These are phyloP conservation scores for Mortierella sp. DNA, from an alignment of 371 early-diverging fungal genomes.

Conservation along the genomic window DNA sequence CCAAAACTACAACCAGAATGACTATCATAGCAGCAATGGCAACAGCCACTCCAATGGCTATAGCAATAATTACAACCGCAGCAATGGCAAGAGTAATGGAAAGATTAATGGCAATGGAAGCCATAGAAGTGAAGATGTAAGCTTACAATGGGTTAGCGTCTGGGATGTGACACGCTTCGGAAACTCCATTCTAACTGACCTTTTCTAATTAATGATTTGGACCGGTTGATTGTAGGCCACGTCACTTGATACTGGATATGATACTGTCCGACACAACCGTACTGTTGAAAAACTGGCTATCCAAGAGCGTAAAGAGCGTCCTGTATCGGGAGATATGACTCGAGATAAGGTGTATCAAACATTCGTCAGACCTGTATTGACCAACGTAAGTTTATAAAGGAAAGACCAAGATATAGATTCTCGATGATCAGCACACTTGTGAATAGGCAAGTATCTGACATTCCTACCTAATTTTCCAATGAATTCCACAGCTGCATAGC, in stretches of 20 bases:
- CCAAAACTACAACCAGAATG: background rate
- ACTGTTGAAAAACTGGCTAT: constrained; percentile 42
- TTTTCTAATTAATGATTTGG: background rate
- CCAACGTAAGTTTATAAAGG: constrained; percentile 20
- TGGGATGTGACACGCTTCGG: background rate
- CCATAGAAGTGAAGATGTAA: constrained; percentile 20
- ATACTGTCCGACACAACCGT: constrained; percentile 33
- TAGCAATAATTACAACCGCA: constrained; percentile 2
- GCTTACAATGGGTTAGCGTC: background rate
- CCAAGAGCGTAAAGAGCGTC: constrained; percentile 47
- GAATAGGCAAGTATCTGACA: no score
- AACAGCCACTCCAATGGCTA: background rate
- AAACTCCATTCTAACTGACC: no score
- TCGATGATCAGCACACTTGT: no score
- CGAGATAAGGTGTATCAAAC: constrained; percentile 51
- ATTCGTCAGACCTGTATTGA: constrained; percentile 48
- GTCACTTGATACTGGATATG: constrained; percentile 34
- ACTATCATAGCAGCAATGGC: background rate
- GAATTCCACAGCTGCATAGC: constrained; percentile 50
- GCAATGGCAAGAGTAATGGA: constrained; percentile 28
- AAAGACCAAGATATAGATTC: no score
- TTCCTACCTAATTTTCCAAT: no score
- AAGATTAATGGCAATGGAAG: constrained; percentile 7
- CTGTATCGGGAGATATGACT: constrained; percentile 23
- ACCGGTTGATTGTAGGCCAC: constrained; percentile 2